A percentile compares a stretch with the other conserved stretches of the same genome.
Evolutionary conservation across 495 filamentous ascomycete species (phyloP).

Genomic region (Pseudotulostoma volvatum): DNA sequence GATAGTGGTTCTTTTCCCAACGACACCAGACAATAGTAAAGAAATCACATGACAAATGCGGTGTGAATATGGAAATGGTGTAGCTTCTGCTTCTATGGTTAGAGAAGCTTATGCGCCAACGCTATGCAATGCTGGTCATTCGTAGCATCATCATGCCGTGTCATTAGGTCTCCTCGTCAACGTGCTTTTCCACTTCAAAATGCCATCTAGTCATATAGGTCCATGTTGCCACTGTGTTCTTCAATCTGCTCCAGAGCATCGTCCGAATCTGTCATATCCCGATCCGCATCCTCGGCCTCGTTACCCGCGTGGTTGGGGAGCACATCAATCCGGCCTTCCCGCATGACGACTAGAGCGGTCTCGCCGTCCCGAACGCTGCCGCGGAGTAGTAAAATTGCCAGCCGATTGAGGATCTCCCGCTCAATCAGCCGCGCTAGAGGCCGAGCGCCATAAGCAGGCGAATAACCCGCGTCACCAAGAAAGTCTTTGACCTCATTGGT

Average conservation of each 20-base stretch:
- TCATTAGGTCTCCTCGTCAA: no score
- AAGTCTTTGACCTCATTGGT: constrained; percentile 76
- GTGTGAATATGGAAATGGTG: no score
- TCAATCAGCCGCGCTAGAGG: constrained; percentile 77
- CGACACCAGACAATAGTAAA: no score
- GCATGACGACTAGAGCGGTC: constrained; percentile 57
- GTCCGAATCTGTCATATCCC: constrained; percentile 52
- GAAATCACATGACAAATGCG: no score
- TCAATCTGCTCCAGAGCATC: constrained; percentile 53
- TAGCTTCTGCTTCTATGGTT: no score
- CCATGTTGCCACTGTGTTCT: constrained; percentile 48
- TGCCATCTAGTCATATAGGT: constrained; percentile 49
- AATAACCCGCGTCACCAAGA: constrained; percentile 76
- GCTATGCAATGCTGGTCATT: no score
- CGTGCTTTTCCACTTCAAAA: not conserved
- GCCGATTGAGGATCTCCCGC: constrained; percentile 83
- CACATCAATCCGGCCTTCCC: constrained; percentile 59
- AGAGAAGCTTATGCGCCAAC: no score
- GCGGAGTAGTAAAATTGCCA: constrained; percentile 78
- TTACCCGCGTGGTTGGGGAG: constrained; percentile 64
- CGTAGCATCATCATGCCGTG: no score
- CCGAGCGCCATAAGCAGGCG: constrained; percentile 81
- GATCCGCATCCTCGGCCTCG: constrained; percentile 50
- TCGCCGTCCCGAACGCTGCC: constrained; percentile 78
- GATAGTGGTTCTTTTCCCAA: no score